A percentile compares a stretch with the other conserved stretches of the same genome.
phyloP scores from a whole-genome alignment of 2,329 filamentous ascomycete genomes.

The Colletotrichum sp. region DNA sequence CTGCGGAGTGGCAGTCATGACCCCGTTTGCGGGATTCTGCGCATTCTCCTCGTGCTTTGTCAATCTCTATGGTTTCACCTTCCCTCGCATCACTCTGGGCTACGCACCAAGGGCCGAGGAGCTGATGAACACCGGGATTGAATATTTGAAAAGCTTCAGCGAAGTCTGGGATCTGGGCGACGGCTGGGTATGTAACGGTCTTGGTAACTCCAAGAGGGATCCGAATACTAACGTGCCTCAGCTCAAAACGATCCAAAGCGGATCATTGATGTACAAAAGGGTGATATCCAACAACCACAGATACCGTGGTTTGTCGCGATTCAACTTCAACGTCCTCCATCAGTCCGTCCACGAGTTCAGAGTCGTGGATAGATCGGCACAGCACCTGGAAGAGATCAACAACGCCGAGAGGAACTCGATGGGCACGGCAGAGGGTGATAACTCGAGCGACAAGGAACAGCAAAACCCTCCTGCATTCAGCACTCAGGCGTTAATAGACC shows the following conservation, averaged over 20 bases:
- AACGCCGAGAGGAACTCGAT: slow-evolving; percentile 23
- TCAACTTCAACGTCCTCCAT: slow-evolving; percentile 33
- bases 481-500: not conserved
- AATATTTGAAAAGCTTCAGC: slow-evolving; percentile 30
- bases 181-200: slow-evolving; percentile 27
- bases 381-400: slow-evolving; percentile 33
- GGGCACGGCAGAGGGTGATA: not conserved
- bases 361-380: slow-evolving; percentile 33
- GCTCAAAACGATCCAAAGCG: slow-evolving; percentile 23
- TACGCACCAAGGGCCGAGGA: slow-evolving; percentile 28
- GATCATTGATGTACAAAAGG: slow-evolving; percentile 28
- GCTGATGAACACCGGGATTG: slow-evolving; percentile 26
- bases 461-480: not conserved
- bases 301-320: slow-evolving; percentile 29
- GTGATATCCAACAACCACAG: slow-evolving; percentile 23
- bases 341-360: slow-evolving; percentile 35
- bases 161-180: slow-evolving; percentile 33
- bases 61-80: slow-evolving; percentile 43
- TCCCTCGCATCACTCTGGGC: slow-evolving; percentile 45
- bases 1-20: slow-evolving; percentile 38
- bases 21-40: slow-evolving; percentile 50
- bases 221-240: not conserved
- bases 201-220: fast-evolving
- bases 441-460: not conserved
- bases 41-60: slow-evolving; percentile 48